Base-by-base conservation (phyloP, 257 asterid genomes). In the Gentiana straminea region DNA sequence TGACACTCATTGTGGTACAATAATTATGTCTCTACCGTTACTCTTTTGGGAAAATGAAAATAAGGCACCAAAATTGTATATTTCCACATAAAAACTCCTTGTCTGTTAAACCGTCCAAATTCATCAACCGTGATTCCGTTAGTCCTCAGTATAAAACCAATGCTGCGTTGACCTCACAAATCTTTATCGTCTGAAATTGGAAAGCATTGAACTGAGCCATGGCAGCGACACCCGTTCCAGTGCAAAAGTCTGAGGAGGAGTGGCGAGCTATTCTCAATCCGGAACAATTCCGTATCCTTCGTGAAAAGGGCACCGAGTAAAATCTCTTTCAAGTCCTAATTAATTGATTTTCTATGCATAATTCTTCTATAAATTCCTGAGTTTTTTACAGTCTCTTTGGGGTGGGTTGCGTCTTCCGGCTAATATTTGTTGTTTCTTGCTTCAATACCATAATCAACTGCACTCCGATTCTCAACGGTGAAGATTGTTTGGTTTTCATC, bases 281-380 rank as follows among this genome's bases (percentile, higher is more conserved):
- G 1, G 76, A 84, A 57, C 92, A 87, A 74, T 87, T 82, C 59
- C 89, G 61, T 13, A 78, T 87, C 65, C 82, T 84, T 53, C 93
- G 93, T 11, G 41, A 71, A 57, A 87, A 87, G 66, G 96, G 80
- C 74, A 84, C 93, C 2, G 94, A 87, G 94, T 87, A 35, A 56
- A 15, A 61, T 68, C 49, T 41, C 55, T 53, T 41, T 8, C 12
- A n/a, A 8, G 33, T 7, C 13, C 24, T 9, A 12, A 5, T 58
- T 10, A 13, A 44, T 43, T 11, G 1, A 12, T 15, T 38, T 47
- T 3, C n/a, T 34, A 2, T 8, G 8, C 13, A 34, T 6, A 8
- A 33, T 44, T 54, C 5, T 15, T 11, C 36, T 4, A 0, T 35
- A 4, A 57, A 44, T 44, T 7, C 13, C 57, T 53, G 1, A 1